Conservation (phyloP, 768 basidiomycete genomes). For the Cyathus striatus region DNA sequence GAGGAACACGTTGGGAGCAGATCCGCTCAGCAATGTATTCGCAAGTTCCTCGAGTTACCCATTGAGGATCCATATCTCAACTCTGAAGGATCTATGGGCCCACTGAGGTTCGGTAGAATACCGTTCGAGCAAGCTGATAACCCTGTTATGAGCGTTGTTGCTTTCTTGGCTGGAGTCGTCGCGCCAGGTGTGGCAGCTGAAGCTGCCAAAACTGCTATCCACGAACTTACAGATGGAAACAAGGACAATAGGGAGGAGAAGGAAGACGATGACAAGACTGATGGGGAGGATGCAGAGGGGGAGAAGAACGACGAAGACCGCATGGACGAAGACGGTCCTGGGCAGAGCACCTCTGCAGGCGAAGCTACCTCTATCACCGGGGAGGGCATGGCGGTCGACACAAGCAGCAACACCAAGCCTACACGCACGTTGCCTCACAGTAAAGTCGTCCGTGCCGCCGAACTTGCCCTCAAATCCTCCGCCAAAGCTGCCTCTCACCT, state of each 20-base stretch:
- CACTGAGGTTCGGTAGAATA: conserved; percentile 68
- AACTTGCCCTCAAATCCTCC: conserved; percentile 85
- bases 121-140: conserved; percentile 96
- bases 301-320: conserved; percentile 35
- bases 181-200: conserved; percentile 88
- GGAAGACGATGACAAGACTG: conserved; percentile 20
- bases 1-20: conserved; percentile 92
- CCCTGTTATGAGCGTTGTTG: conserved; percentile 97
- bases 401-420: conserved; percentile 23
- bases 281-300: conserved; percentile 22
- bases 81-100: conserved; percentile 70
- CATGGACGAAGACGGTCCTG: conserved; percentile 39
- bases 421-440: conserved; percentile 55
- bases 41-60: conserved; percentile 91
- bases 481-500: conserved; percentile 78
- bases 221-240: conserved; percentile 67
- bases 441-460: conserved; percentile 76
- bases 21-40: conserved; percentile 90
- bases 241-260: too few relatives aligned
- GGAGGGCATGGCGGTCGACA: conserved; percentile 3
- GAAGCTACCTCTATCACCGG: conserved; percentile 21
- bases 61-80: conserved; percentile 94
- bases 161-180: conserved; percentile 92
- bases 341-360: conserved; percentile 19
- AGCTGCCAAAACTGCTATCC: conserved; percentile 87